phyloP scores from a whole-genome alignment of 2,329 filamentous ascomycete genomes.

The Colletotrichum trifolii region DNA sequence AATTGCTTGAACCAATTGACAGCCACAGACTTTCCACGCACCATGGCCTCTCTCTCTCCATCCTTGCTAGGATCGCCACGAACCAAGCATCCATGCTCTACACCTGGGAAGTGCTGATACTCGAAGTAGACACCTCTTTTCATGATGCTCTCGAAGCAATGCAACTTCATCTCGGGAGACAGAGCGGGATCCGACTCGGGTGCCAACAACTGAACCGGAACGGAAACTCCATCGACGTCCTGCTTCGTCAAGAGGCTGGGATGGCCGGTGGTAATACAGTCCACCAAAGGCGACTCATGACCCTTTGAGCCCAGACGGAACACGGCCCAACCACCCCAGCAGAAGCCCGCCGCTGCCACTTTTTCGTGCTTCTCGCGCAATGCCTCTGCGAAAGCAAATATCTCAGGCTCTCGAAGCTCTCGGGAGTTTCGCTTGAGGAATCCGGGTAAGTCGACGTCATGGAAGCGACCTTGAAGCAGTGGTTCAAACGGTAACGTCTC shows the following conservation, averaged over 20 bases:
- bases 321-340: slow-evolving; percentile 63
- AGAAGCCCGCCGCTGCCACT: slow-evolving; percentile 59
- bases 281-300: slow-evolving; percentile 51
- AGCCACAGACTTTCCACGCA: slow-evolving; percentile 54
- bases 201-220: slow-evolving; percentile 63
- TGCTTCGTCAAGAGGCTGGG: slow-evolving; percentile 54
- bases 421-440: slow-evolving; percentile 52
- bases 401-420: slow-evolving; percentile 51
- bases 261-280: slow-evolving; percentile 57
- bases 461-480: slow-evolving; percentile 42
- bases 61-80: slow-evolving; percentile 50
- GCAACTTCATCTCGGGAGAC: slow-evolving; percentile 54
- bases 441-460: slow-evolving; percentile 50
- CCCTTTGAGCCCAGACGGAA: slow-evolving; percentile 56
- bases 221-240: slow-evolving; percentile 58
- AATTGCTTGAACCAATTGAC: slow-evolving; percentile 52
- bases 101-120: slow-evolving; percentile 58
- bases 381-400: slow-evolving; percentile 49
- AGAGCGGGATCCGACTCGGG: slow-evolving; percentile 57
- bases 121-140: slow-evolving; percentile 51
- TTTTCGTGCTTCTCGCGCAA: slow-evolving; percentile 48
- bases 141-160: slow-evolving; percentile 50
- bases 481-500: slow-evolving; percentile 46
- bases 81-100: slow-evolving; percentile 55
- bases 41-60: slow-evolving; percentile 53